A percentile compares a stretch with the other conserved stretches of the same genome.
phyloP scores from a whole-genome alignment of 768 basidiomycete genomes.

The Asterophora parasitica region DNA sequence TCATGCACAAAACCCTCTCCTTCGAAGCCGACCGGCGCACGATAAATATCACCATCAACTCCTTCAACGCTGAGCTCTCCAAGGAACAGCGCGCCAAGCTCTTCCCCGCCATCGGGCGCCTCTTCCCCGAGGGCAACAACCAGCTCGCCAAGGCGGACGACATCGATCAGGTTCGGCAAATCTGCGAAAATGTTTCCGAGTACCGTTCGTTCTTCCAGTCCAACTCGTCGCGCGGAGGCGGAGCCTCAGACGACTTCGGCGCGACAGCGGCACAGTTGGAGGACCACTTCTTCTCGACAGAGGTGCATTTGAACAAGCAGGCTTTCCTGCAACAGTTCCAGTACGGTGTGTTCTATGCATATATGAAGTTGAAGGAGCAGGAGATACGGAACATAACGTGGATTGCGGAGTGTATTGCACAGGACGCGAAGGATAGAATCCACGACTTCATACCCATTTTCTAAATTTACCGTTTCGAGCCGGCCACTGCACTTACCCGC shows the following conservation, averaged over 20 bases:
- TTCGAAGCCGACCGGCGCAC: constrained; percentile 98
- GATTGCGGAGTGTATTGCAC: constrained; percentile 98
- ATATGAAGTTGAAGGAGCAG: constrained; percentile 89
- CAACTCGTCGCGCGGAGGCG: constrained; percentile 29
- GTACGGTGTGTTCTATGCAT: constrained; percentile 87
- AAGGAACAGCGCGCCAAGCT: constrained; percentile 94
- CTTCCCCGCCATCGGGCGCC: constrained; percentile 89
- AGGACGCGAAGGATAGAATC: constrained; percentile 93
- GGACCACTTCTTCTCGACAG: constrained; percentile 90
- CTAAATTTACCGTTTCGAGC: constrained; percentile 31
- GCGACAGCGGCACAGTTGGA: constrained; percentile 66
- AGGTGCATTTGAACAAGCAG: constrained; percentile 91
- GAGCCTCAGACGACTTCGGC: constrained; percentile 37
- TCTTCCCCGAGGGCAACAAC: constrained; percentile 96
- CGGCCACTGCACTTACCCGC: neutral
- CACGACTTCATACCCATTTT: constrained; percentile 93
- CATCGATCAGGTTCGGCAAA: constrained; percentile 83
- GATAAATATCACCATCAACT: constrained; percentile 99
- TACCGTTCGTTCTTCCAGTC: constrained; percentile 88
- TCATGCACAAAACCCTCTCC: constrained; percentile 87
- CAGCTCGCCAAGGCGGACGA: constrained; percentile 92
- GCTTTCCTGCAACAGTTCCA: constrained; percentile 97
- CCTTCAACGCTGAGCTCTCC: constrained; percentile 89
- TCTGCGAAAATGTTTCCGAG: constrained; percentile 84
- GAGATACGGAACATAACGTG: constrained; percentile 86